These are phyloP conservation scores for Arthrobotrys conoides DNA, from an alignment of 2,329 filamentous ascomycete genomes.

Conservation along the genomic window DNA sequence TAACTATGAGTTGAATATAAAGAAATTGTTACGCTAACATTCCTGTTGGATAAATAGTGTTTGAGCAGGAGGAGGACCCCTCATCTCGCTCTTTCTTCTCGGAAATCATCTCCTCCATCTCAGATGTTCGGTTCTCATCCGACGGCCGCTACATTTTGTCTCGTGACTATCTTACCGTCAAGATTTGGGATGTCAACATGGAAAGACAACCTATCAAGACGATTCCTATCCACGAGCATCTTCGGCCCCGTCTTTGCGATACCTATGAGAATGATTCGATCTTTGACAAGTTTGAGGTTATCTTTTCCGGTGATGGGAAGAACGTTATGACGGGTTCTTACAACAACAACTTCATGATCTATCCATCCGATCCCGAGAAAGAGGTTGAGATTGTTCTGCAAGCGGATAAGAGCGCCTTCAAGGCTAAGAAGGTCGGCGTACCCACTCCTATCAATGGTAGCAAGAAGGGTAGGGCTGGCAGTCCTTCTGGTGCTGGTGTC, in stretches of 20 bases:
- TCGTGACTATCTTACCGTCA: conserved; percentile 97
- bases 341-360: conserved; percentile 99
- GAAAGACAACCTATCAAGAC: conserved; percentile 97
- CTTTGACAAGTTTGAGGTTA: conserved; percentile 99
- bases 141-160: conserved; percentile 98
- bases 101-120: conserved; percentile 99
- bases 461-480: conserved; percentile 94
- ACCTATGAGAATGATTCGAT: conserved; percentile 99
- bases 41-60: conserved; percentile 76
- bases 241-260: conserved; percentile 92
- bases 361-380: conserved; percentile 93
- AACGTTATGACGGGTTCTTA: conserved; percentile 99
- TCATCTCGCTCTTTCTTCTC: conserved; percentile 98
- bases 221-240: conserved; percentile 97
- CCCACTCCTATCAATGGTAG: conserved; percentile 94
- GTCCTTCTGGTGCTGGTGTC: conserved; percentile 83
- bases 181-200: conserved; percentile 99
- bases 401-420: conserved; percentile 98
- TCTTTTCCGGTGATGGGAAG: conserved; percentile 97
- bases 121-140: conserved; percentile 95
- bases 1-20: too few species aligned
- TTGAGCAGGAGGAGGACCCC: conserved; percentile 98
- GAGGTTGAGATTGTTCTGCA: conserved; percentile 98
- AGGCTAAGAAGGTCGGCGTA: conserved; percentile 99
- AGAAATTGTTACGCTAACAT: too few species aligned